These are phyloP conservation scores for Panicum virgatum DNA, from an alignment of 202 grass and related monocot species.

Conservation along the genomic window DNA sequence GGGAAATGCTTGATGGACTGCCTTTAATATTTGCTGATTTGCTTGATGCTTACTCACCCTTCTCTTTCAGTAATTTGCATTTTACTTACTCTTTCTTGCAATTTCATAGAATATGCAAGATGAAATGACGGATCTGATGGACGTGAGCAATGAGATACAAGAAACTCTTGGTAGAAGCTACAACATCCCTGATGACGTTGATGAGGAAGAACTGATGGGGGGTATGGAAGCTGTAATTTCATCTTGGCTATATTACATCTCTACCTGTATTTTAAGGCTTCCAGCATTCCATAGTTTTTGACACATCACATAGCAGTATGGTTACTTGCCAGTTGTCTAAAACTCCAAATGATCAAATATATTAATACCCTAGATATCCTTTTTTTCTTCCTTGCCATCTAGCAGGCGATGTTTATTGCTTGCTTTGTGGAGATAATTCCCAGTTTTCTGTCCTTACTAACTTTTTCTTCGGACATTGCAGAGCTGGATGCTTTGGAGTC, in stretches of 20 bases:
- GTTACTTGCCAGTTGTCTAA: not conserved
- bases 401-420: not conserved
- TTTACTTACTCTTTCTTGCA: not conserved
- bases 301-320: not conserved
- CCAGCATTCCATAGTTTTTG: not conserved
- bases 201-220: slow-evolving; percentile 93
- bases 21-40: not conserved
- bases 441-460: not conserved
- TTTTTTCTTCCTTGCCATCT: not conserved
- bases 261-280: not conserved
- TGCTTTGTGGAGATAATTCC: not conserved
- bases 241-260: not conserved
- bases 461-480: slow-evolving; percentile 35
- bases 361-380: not conserved
- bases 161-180: slow-evolving; percentile 89
- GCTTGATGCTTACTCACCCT: too few relatives aligned
- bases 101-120: slow-evolving; percentile 92
- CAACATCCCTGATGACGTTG: slow-evolving; percentile 94
- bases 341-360: not conserved
- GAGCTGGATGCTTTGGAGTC: slow-evolving; percentile 86
- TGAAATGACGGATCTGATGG: slow-evolving; percentile 98
- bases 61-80: too few relatives aligned
- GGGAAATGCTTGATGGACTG: not conserved
- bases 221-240: slow-evolving; percentile 52
- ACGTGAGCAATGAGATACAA: slow-evolving; percentile 92